Base-by-base conservation (phyloP, 305 asterid genomes). In the Fraxinus platypoda region DNA sequence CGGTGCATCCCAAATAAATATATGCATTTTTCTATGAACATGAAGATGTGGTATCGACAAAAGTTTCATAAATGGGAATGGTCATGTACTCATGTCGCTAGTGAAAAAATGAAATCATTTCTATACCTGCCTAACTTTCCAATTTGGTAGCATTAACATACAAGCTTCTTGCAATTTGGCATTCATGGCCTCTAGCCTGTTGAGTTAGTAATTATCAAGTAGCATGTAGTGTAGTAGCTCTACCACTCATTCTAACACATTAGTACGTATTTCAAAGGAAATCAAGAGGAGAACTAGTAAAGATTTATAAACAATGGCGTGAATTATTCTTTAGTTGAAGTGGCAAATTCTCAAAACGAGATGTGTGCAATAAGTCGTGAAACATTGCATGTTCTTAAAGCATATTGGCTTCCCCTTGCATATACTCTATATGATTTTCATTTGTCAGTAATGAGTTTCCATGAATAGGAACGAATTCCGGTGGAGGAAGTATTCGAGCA, bases 401-500 rank as follows among this genome's bases (percentile, higher is more conserved):
- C 21, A 1, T 49, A 49, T 15, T 1, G 59, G 59, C 21, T 3
- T 49, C 59, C 59, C 19, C 21, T 15, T 15, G 59, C 59, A 49
- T 49, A 4, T 49, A 49, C 15, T 49, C 59, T 49, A 15, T 49
- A 15, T 49, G 59, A 15, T 49, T 62, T 49, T 49, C 13, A 43
- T 49, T 13, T 25, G n/a, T 35, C 52, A 68, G 28, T 30, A 57
- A 34, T 77, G 85, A 81, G 74, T 73, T 78, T 34, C 38, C 12
- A 80, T 81, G 72, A 78, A 0, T 86, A 90, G 93, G 93, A 90
- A 81, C 83, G 88, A 68, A 88, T 88, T 33, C 93, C 91, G 0
- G 83, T 90, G 0, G 90, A 90, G 17, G 93, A 90, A 84, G 91
- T 90, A 30, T 90, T 90, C 35, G 90, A 88, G 88, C 93, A 88